Evolutionary conservation across 495 filamentous ascomycete genomes (phyloP).

Genomic region (Articulospora tetracladia): DNA sequence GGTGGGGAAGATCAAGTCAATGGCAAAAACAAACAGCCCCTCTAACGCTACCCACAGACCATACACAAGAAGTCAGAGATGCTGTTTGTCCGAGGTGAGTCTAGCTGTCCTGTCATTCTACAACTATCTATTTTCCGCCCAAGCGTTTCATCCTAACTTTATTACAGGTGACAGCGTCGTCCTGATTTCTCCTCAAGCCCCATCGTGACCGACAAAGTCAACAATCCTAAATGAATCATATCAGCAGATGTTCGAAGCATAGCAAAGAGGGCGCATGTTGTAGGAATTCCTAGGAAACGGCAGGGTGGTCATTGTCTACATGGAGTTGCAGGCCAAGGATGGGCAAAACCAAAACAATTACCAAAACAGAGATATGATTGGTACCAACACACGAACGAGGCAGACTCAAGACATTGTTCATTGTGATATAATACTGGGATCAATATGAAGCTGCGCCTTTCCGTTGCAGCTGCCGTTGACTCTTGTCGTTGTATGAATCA

Average conservation of each 20-base stretch:
- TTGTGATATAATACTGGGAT: neutral
- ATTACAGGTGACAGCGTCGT: constrained; percentile 87
- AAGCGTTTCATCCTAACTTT: constrained; percentile 28
- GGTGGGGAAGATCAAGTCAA: constrained; percentile 12
- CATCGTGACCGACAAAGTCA: constrained; percentile 13
- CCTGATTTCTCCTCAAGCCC: constrained; percentile 70
- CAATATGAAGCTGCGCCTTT: neutral
- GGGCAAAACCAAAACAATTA: neutral
- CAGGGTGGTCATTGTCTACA: neutral
- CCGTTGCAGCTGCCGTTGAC: neutral
- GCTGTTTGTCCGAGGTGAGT: constrained; percentile 95
- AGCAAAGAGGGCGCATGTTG: neutral
- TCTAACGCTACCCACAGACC: constrained; percentile 51
- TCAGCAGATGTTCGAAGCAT: neutral
- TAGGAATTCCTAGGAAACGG: neutral
- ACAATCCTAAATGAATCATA: neutral
- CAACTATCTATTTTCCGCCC: neutral
- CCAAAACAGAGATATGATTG: constrained; percentile 1
- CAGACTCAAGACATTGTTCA: neutral
- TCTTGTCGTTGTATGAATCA: constrained; percentile 13
- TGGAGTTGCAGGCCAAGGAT: neutral
- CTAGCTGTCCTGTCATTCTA: neutral
- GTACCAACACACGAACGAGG: neutral
- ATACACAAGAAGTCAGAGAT: constrained; percentile 96
- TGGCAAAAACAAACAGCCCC: neutral